These are phyloP conservation scores for Pseudocercospora crystallina DNA, from an alignment of 2,329 filamentous ascomycete species.

Conservation along the genomic window DNA sequence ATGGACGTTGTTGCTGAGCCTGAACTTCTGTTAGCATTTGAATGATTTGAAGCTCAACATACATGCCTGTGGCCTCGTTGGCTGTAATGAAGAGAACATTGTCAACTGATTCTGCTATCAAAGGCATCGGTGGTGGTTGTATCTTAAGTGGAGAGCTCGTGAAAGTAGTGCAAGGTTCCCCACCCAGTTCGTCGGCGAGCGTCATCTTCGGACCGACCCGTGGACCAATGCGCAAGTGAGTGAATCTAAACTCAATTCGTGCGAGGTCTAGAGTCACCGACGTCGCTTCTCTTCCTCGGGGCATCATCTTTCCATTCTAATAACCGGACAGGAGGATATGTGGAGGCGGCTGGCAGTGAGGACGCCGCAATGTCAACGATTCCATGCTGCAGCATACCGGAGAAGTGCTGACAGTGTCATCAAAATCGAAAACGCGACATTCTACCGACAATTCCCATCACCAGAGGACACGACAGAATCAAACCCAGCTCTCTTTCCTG, in stretches of 20 bases:
- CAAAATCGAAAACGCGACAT: slow-evolving; percentile 74
- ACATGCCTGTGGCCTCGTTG: slow-evolving; percentile 18
- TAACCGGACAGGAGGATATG: slow-evolving; percentile 5
- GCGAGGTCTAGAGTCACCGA: too few species aligned
- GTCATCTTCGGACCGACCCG: slow-evolving; percentile 9
- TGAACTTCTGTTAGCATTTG: slow-evolving; percentile 6
- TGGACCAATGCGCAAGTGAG: too few species aligned
- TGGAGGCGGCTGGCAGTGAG: slow-evolving; percentile 16
- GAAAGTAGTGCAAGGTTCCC: slow-evolving; percentile 1
- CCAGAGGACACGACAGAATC: slow-evolving; percentile 43
- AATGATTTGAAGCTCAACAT: background rate
- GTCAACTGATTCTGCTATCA: background rate
- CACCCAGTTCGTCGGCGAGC: background rate
- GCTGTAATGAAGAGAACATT: slow-evolving; percentile 20
- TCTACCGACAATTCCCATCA: slow-evolving; percentile 72
- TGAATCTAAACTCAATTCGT: too few species aligned
- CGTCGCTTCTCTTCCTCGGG: too few species aligned
- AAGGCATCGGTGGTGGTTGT: slow-evolving; percentile 10
- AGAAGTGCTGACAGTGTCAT: slow-evolving; percentile 43
- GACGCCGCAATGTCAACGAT: slow-evolving; percentile 18
- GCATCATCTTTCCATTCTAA: too few species aligned
- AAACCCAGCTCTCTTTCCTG: slow-evolving; percentile 54
- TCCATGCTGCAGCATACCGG: slow-evolving; percentile 8
- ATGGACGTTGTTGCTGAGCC: slow-evolving; percentile 11
- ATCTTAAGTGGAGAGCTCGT: slow-evolving; percentile 9